Conservation (phyloP, 2,329 filamentous ascomycete species). For the Arthrinium phaeospermum region DNA sequence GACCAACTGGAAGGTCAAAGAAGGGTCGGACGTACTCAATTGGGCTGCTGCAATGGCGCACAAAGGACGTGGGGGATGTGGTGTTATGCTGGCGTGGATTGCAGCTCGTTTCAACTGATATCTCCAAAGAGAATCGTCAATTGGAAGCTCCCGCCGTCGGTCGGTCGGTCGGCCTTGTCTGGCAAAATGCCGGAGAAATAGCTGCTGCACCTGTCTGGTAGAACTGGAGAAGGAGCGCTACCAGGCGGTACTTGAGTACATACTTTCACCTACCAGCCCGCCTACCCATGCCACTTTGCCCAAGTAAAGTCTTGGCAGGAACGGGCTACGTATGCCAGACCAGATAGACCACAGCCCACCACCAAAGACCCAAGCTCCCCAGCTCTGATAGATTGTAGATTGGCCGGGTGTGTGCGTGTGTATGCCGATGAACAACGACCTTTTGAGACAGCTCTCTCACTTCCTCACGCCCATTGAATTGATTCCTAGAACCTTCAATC, state of each 20-base stretch:
- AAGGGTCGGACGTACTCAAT: constrained; percentile 21
- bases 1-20: background rate
- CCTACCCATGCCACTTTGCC: background rate
- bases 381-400: background rate
- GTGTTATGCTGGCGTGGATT: background rate
- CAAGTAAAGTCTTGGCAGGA: constrained; percentile 23
- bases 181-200: constrained; percentile 19
- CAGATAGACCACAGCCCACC: background rate
- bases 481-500: constrained; percentile 4
- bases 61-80: constrained; percentile 10
- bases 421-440: background rate
- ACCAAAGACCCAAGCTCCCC: background rate
- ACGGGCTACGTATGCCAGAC: constrained; percentile 27
- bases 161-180: constrained; percentile 5
- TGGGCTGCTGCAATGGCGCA: constrained; percentile 14
- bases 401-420: background rate
- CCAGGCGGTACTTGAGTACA: background rate
- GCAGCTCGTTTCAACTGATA: background rate
- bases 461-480: background rate
- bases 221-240: background rate
- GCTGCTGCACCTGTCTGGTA: background rate
- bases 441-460: background rate
- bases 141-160: background rate
- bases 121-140: background rate
- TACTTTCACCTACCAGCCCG: background rate